Conservation (phyloP, 2,329 filamentous ascomycete genomes). For the Thelonectria blattea region DNA sequence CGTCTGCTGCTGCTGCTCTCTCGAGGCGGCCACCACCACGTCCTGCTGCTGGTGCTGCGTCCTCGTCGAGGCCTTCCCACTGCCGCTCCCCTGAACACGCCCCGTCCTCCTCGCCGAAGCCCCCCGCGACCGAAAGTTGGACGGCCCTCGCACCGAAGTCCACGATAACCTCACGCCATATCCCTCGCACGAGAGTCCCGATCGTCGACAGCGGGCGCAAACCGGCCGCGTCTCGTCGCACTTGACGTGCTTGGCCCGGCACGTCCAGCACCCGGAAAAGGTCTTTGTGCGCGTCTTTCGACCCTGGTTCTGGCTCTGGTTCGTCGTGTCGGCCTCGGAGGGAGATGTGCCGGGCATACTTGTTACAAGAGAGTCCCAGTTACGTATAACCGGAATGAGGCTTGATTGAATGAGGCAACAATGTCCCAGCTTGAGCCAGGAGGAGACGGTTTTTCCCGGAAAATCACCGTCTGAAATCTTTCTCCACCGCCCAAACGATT, state of each 20-base stretch:
- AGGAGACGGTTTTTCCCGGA: conserved; percentile 1
- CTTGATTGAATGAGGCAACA: conserved; percentile 10
- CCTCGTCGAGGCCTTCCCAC: no score
- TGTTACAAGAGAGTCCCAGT: not conserved
- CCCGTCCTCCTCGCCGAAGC: conserved; percentile 15
- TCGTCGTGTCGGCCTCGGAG: conserved; percentile 19
- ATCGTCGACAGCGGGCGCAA: conserved; percentile 30
- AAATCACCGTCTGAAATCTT: not conserved
- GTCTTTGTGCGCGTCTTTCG: conserved; percentile 36
- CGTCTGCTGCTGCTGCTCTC: no score
- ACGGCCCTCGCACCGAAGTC: conserved; percentile 34
- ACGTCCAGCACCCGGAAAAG: conserved; percentile 38
- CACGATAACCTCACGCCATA: conserved; percentile 35
- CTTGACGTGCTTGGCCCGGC: conserved; percentile 36
- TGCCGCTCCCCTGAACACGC: conserved; percentile 11
- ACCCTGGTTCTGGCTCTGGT: conserved; percentile 8
- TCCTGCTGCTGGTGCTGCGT: conserved; percentile 9
- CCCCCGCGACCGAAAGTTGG: conserved; percentile 24
- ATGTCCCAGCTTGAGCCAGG: not conserved
- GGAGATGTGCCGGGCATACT: conserved; percentile 23
- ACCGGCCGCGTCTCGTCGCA: conserved; percentile 37
- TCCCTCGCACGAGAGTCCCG: conserved; percentile 30
- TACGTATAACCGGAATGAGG: not conserved
- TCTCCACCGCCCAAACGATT: conserved; percentile 6
- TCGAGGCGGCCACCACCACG: not conserved